Conservation (phyloP, 306 rosid genomes). For the Trifolium dubium region DNA sequence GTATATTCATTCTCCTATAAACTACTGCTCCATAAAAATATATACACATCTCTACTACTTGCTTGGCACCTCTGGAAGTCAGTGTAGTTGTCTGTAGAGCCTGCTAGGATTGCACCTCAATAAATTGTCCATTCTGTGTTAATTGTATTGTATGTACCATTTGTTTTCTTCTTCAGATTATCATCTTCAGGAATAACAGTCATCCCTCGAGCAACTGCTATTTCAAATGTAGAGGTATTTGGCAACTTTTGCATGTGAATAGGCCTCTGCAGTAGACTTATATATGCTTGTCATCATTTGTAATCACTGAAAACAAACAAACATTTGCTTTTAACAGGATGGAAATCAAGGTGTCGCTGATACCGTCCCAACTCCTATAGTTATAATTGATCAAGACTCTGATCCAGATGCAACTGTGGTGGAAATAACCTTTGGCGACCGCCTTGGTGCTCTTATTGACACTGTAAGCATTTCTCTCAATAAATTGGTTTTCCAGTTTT, state of each 20-base stretch:
- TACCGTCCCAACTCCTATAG: slow-evolving; percentile 73
- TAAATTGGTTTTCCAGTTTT: neutral
- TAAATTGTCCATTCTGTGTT: slow-evolving; percentile 30
- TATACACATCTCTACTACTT: too few species aligned
- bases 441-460: slow-evolving; percentile 98
- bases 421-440: slow-evolving; percentile 94
- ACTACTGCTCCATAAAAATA: too few species aligned
- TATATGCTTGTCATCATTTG: neutral
- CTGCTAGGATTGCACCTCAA: neutral
- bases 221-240: slow-evolving; percentile 78
- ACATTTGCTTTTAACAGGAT: slow-evolving; percentile 51
- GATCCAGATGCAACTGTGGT: slow-evolving; percentile 91
- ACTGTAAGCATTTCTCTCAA: slow-evolving; percentile 53
- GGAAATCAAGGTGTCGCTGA: slow-evolving; percentile 69
- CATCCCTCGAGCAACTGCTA: slow-evolving; percentile 68
- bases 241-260: slow-evolving; percentile 40
- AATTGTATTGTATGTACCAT: slow-evolving; percentile 45
- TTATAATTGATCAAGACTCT: slow-evolving; percentile 91
- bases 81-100: neutral
- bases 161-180: slow-evolving; percentile 53
- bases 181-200: slow-evolving; percentile 56
- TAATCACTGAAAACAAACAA: slow-evolving; percentile 7
- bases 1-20: too few species aligned
- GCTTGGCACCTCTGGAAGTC: neutral
- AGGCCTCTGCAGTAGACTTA: neutral